Evolutionary conservation across 2,329 filamentous ascomycete species (phyloP), one percentile per base, ranked within the genome.

Genomic region (Cladosporium phlei): DNA sequence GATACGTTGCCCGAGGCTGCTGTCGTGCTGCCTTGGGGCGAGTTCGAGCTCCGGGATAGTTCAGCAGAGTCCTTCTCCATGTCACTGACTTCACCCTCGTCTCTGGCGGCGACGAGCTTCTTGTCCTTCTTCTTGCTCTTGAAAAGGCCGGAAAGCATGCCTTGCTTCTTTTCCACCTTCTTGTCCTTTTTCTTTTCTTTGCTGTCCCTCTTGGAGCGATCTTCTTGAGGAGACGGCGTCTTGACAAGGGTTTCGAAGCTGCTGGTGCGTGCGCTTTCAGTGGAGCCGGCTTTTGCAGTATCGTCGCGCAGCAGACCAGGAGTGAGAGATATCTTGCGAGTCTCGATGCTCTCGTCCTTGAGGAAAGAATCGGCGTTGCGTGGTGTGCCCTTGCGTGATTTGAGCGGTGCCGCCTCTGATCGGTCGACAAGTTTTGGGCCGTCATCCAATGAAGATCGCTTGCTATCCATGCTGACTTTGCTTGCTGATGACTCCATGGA

Each of bases 311-410:
- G 72, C 44, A 98, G 70, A 57, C 95, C 95, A 1, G 93, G 93
- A 3, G 93, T 98, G 34, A 98, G 78, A 0, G 90, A 95, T 56
- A 98, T 97, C 71, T 97, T 97, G 67, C 94, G 89, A 2, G 93
- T 96, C 67, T 97, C 93, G 28, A 88, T 85, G 24, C 81, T 88
- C 61, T 98, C 91, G 61, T 97, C 93, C 66, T 89, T 95, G 75
- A 96, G 96, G 74, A 97, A 96, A 1, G 91, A 95, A 67, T 97
- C 91, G 4, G 88, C 91, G 63, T 94, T 94, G 53, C 91, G 80
- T 34, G 95, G 78, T 17, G 86, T 91, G 32, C 89, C 89, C 57
- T 95, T 94, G 53, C 85, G 81, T 27, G 88, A 89, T 62, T 84
- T 80, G 62, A 66, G 59, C 20, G 64, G 63, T 38, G 63, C 64